These are phyloP conservation scores for Babesia gibsoni DNA, from an alignment of 169 alveolate genomes.

Conservation along the genomic window DNA sequence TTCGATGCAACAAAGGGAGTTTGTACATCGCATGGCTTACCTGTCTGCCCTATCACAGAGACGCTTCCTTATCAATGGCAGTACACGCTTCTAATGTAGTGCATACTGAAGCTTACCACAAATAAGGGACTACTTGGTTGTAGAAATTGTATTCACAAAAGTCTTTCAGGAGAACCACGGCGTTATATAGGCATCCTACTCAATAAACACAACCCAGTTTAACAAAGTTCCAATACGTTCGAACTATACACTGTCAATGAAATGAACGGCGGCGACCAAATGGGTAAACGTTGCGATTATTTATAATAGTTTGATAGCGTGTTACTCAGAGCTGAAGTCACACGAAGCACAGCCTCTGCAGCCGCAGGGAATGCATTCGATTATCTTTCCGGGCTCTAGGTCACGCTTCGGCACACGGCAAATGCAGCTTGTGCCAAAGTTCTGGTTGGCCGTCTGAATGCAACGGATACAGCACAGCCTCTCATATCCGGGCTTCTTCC, in stretches of 20 bases:
- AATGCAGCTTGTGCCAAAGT: conserved; percentile 94
- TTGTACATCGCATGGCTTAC: background rate
- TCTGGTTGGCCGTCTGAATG: conserved; percentile 88
- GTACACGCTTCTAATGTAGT: too few species aligned
- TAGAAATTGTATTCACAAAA: too few species aligned
- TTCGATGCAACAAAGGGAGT: background rate
- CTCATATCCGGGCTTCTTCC: conserved; percentile 99
- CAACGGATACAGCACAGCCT: conserved; percentile 95
- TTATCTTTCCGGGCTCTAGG: conserved; percentile 81
- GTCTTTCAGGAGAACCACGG: too few species aligned
- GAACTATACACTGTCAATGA: too few species aligned
- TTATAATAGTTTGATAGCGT: too few species aligned
- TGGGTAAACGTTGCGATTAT: too few species aligned
- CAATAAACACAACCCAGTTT: too few species aligned
- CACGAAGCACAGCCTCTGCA: conserved; percentile 98
- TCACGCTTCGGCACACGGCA: conserved; percentile 98
- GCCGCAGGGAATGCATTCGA: conserved; percentile 98
- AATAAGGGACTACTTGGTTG: too few species aligned
- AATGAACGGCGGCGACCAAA: too few species aligned
- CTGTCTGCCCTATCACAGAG: background rate
- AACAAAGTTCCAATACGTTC: too few species aligned
- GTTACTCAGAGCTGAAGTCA: conserved; percentile 40
- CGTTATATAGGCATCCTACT: too few species aligned
- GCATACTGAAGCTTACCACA: too few species aligned
- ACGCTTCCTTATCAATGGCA: background rate